Conservation (phyloP, 1,284 basidiomycete species). For the Rhodotorula sp. region DNA sequence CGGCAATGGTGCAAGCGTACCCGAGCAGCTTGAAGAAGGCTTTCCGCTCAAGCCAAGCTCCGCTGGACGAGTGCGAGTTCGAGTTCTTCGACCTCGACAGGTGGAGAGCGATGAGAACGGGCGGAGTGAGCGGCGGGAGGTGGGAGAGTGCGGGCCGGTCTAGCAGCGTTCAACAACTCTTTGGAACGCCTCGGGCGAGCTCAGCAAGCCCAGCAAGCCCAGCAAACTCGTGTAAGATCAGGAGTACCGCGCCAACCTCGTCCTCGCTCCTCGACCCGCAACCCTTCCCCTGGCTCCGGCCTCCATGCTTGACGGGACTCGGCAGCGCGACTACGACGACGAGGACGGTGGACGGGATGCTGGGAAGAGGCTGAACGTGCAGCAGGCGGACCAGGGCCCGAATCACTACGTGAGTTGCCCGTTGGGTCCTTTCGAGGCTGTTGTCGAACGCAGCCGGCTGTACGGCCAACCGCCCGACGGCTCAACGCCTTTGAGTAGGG, state of each 20-base stretch:
- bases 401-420: slow-evolving; percentile 20
- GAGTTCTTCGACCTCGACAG: background rate
- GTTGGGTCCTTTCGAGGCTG: too few species aligned
- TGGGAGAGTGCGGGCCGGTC: background rate
- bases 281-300: background rate
- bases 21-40: background rate
- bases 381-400: background rate
- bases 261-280: background rate
- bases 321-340: slow-evolving; percentile 14
- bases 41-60: too few species aligned
- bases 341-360: slow-evolving; percentile 9
- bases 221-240: background rate
- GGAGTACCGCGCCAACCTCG: too few species aligned
- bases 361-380: slow-evolving; percentile 16
- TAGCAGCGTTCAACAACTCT: background rate
- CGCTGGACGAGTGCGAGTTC: background rate
- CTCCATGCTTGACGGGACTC: slow-evolving; percentile 14
- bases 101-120: background rate
- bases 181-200: background rate
- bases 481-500: background rate
- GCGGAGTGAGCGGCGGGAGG: background rate
- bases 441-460: background rate
- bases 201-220: too few species aligned
- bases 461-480: too few species aligned
- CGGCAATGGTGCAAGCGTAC: too few species aligned